A percentile compares a stretch with the other conserved stretches of the same genome.
Conservation (phyloP, 768 basidiomycete species). For the Rhizopogon roseolus region DNA sequence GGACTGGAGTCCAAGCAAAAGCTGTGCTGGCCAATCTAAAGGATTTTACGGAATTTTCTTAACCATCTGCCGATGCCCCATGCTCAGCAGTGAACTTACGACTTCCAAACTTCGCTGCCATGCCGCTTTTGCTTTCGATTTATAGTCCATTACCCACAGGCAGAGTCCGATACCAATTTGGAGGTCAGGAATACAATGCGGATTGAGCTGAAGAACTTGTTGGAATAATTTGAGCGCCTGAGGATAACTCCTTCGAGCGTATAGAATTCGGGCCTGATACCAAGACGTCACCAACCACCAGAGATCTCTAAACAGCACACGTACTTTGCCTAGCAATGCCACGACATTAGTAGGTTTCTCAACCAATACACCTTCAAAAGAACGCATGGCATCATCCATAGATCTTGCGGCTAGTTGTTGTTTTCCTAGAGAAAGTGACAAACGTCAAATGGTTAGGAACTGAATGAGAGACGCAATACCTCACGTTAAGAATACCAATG, state of each 20-base stretch:
- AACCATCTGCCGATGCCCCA: not conserved
- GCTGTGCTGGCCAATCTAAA: constrained; percentile 68
- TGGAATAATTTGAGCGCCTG: constrained; percentile 86
- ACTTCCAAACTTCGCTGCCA: constrained; percentile 90
- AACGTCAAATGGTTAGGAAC: not conserved
- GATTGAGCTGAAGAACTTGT: constrained; percentile 71
- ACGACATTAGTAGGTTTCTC: constrained; percentile 83
- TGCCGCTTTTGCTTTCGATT: constrained; percentile 75
- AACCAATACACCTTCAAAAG: constrained; percentile 76
- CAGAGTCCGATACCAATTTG: constrained; percentile 95
- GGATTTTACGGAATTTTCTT: constrained; percentile 51
- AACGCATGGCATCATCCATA: constrained; percentile 76
- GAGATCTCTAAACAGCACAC: constrained; percentile 1
- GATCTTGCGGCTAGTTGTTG: constrained; percentile 75
- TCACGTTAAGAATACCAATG: constrained; percentile 60
- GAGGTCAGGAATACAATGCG: constrained; percentile 84
- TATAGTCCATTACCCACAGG: constrained; percentile 85
- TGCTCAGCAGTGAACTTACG: constrained; percentile 41
- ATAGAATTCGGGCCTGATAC: constrained; percentile 75
- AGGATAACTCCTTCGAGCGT: constrained; percentile 70
- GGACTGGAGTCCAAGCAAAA: constrained; percentile 81
- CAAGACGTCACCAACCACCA: constrained; percentile 1
- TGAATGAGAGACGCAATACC: constrained; percentile 39
- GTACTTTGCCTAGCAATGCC: constrained; percentile 82
- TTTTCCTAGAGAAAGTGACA: constrained; percentile 47